Percentiles rank a stretch among this genome's conserved stretches.
phyloP scores from a whole-genome alignment of 495 filamentous ascomycete genomes.

The Hypomontagnella monticulosa region DNA sequence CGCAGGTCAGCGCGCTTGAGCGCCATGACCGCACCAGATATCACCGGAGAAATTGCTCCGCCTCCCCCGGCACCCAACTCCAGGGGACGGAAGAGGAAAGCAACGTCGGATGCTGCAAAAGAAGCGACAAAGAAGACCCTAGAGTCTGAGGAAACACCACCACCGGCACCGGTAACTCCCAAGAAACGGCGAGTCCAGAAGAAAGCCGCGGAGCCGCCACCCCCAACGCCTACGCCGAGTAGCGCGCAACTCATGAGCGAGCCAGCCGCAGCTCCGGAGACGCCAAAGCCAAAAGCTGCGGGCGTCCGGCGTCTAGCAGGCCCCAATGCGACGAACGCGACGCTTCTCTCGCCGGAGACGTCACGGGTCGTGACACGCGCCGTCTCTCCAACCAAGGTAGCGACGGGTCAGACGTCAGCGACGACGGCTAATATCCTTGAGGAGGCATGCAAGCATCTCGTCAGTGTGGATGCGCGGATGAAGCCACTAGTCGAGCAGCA shows the following conservation, averaged over 20 bases:
- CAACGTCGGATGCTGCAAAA: conserved; percentile 16
- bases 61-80: conserved; percentile 14
- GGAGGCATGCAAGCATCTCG: conserved; percentile 79
- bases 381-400: conserved; percentile 68
- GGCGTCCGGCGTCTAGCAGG: conserved; percentile 59
- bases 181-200: conserved; percentile 44
- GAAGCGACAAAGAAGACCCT: conserved; percentile 20
- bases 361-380: conserved; percentile 71
- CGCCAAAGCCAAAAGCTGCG: conserved; percentile 48
- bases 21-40: conserved; percentile 45
- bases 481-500: conserved; percentile 76
- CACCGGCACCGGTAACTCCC: conserved; percentile 47
- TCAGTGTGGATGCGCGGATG: conserved; percentile 78
- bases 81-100: conserved; percentile 50
- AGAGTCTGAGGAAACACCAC: conserved; percentile 1
- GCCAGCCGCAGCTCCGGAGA: conserved; percentile 17
- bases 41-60: conserved; percentile 29
- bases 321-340: conserved; percentile 70
- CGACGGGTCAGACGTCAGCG: conserved; percentile 65
- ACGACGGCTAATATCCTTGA: conserved; percentile 80
- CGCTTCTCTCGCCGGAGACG: conserved; percentile 80
- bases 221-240: conserved; percentile 53
- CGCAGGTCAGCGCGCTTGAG: conserved; percentile 68
- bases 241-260: conserved; percentile 49
- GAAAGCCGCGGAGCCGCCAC: conserved; percentile 35